Evolutionary conservation across 208 protist genomes (phyloP).

Genomic region (Wallacemonas sp.): DNA sequence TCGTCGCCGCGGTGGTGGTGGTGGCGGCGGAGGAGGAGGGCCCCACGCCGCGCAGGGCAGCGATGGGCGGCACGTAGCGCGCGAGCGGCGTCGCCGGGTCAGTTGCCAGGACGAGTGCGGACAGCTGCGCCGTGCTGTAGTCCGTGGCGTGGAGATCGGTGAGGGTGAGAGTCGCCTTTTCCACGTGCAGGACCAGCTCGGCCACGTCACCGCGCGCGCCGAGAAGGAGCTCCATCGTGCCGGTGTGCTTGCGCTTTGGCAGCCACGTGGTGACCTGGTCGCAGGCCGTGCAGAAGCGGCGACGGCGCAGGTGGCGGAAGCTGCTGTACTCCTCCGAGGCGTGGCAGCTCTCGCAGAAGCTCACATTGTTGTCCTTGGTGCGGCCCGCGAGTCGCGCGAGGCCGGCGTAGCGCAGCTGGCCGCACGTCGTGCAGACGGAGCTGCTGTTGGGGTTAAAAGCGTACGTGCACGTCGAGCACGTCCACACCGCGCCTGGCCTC

Average conservation of each 20-base stretch:
- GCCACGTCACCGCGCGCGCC: slow-evolving; percentile 63
- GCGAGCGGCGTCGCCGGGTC: slow-evolving; percentile 1
- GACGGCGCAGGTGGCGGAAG: slow-evolving; percentile 51
- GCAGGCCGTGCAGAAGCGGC: slow-evolving; percentile 53
- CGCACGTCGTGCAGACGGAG: slow-evolving; percentile 69
- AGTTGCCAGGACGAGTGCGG: slow-evolving; percentile 24
- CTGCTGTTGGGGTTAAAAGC: slow-evolving; percentile 67
- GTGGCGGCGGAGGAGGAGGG: not conserved
- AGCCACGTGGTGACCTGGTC: slow-evolving; percentile 57
- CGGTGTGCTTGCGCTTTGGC: slow-evolving; percentile 49
- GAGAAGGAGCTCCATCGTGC: slow-evolving; percentile 50
- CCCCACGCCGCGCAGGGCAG: slow-evolving; percentile 23
- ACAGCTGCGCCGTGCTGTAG: slow-evolving; percentile 58
- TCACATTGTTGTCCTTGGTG: slow-evolving; percentile 3
- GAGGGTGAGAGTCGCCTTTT: slow-evolving; percentile 31
- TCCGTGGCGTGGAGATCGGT: slow-evolving; percentile 30
- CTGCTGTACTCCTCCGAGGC: slow-evolving; percentile 35
- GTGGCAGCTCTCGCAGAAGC: slow-evolving; percentile 57
- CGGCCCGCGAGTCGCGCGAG: not conserved
- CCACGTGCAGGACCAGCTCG: slow-evolving; percentile 50
- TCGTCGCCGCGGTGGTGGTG: too few species aligned
- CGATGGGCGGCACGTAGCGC: slow-evolving; percentile 10
- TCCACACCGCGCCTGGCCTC: slow-evolving; percentile 71
- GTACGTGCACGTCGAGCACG: slow-evolving; percentile 74
- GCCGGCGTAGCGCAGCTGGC: slow-evolving; percentile 34